Evolutionary conservation across 371 early-diverging fungal species (phyloP), one percentile per base, ranked within the genome.

Genomic region (Chytridiales sp.): DNA sequence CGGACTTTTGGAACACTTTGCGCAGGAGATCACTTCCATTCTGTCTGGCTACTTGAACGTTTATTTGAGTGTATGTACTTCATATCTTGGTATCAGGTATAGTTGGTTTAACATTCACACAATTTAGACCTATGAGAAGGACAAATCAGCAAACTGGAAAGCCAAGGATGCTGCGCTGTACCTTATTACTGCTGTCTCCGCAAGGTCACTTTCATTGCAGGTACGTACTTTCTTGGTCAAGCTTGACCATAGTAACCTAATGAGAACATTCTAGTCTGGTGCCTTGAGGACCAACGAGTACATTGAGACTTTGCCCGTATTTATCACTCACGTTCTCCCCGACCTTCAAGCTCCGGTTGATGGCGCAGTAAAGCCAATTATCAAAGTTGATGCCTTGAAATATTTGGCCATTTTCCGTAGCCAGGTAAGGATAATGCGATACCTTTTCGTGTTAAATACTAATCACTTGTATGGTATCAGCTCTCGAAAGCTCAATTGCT

Each of bases 131-230:
- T 94, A 94, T 62, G 79, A 75, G 30, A 62, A 76, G 17, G 85
- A 93, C 60, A 86, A 83, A 1, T 71, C 68, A 13, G 69, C 48
- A n/a, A 85, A 94, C 70, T 98, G 98, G 98, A 91, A 90, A 67
- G 85, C 89, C 42, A 97, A 98, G 74, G 95, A 98, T 64, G 89
- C 92, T 0, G 97, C 98, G 34, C 79, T 95, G 35, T 95, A 89
- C 63, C 74, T 97, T 68, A 80, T 94, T 34, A 92, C 90, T 4
- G 85, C 97, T 19, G 87, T 97, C 48, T 87, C 92, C 22, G 82
- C 89, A 13, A 85, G 85, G 39, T 78, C 82, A 26, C 53, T 65
- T 15, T 67, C 73, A 9, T 27, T 47, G 17, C 54, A 58, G 50
- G 63, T 63, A 30, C 9, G 46, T 8, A 22, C 0, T 44, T 32